Evolutionary conservation across 2,329 filamentous ascomycete genomes (phyloP).

Genomic region (Exophiala xenobiotica): DNA sequence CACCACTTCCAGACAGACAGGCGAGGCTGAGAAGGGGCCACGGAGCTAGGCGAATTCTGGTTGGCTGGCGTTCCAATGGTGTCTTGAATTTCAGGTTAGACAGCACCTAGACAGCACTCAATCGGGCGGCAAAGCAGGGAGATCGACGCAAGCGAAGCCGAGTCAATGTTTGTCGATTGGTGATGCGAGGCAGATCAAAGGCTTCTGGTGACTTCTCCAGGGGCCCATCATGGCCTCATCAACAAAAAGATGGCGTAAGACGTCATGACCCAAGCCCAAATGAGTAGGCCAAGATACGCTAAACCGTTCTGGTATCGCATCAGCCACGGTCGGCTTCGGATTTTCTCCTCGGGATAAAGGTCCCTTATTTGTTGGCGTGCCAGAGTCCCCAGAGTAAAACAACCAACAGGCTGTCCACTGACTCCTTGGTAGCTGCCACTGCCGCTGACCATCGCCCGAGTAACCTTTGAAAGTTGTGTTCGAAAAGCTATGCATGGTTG

Average conservation of each 20-base stretch:
- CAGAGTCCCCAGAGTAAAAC: too few species aligned
- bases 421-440: too few species aligned
- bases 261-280: not conserved
- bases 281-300: not conserved
- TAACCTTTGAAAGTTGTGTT: too few species aligned
- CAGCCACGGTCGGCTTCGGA: not conserved
- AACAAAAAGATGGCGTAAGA: too few species aligned
- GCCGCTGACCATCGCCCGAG: too few species aligned
- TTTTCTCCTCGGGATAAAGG: not conserved
- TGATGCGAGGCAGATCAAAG: too few species aligned
- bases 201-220: too few species aligned
- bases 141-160: slow-evolving; percentile 1
- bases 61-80: not conserved
- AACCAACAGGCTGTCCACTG: too few species aligned
- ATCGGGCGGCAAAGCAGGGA: not conserved
- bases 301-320: not conserved
- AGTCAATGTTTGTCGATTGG: too few species aligned
- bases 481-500: too few species aligned
- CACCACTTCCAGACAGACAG: not conserved
- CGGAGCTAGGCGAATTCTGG: not conserved
- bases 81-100: not conserved
- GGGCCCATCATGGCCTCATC: too few species aligned
- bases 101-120: not conserved
- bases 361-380: too few species aligned
- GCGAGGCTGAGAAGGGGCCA: not conserved